phyloP scores from a whole-genome alignment of 345 rosid genomes.

The Limnanthes douglasii region DNA sequence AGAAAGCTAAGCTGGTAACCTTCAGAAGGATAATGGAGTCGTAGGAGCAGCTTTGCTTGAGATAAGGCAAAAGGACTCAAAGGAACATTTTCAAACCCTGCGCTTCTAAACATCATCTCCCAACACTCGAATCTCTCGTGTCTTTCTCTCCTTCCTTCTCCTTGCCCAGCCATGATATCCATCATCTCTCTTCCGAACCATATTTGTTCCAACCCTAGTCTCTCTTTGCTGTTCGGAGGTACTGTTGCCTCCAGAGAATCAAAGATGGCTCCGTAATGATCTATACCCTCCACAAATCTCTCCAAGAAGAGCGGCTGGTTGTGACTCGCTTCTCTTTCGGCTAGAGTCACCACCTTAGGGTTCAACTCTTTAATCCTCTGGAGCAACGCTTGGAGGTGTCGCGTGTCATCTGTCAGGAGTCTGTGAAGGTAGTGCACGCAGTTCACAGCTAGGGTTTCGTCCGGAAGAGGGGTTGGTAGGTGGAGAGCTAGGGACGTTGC shows the following conservation, averaged over 20 bases:
- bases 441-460: slow-evolving; percentile 64
- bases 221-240: slow-evolving; percentile 77
- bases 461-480: slow-evolving; percentile 30
- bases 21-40: slow-evolving; percentile 93
- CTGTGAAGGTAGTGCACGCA: slow-evolving; percentile 60
- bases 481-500: slow-evolving; percentile 23
- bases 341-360: slow-evolving; percentile 73
- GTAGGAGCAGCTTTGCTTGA: slow-evolving; percentile 81
- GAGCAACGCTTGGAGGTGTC: slow-evolving; percentile 34
- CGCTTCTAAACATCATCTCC: slow-evolving; percentile 51
- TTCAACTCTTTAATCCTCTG: slow-evolving; percentile 46
- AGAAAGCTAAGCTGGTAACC: slow-evolving; percentile 72
- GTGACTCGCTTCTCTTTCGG: slow-evolving; percentile 68
- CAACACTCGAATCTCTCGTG: slow-evolving; percentile 56
- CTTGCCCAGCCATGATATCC: slow-evolving; percentile 59
- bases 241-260: slow-evolving; percentile 88
- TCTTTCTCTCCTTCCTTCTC: slow-evolving; percentile 38
- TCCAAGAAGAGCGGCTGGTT: slow-evolving; percentile 50
- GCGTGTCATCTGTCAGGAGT: slow-evolving; percentile 32
- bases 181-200: slow-evolving; percentile 84
- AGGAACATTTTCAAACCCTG: slow-evolving; percentile 56
- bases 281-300: slow-evolving; percentile 68
- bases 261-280: slow-evolving; percentile 61
- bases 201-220: slow-evolving; percentile 59
- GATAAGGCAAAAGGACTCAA: slow-evolving; percentile 71